Percentiles rank a stretch among this genome's conserved stretches.
Evolutionary conservation across 768 basidiomycete species (phyloP).

Genomic region (Steccherinum ochraceum): DNA sequence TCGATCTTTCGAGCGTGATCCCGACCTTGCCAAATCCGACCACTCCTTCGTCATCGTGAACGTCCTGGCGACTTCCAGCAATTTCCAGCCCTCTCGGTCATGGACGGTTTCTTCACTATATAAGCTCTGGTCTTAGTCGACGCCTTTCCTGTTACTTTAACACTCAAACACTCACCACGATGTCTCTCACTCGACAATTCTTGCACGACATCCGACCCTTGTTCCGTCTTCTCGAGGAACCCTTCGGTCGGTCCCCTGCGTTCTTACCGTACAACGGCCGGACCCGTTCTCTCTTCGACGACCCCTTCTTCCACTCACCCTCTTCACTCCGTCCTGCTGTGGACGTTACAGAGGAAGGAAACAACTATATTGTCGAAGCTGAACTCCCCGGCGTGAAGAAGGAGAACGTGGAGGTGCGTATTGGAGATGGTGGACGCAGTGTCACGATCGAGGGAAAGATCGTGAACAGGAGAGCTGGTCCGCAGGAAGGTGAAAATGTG

Average conservation of each 20-base stretch:
- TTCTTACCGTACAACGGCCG: conserved; percentile 15
- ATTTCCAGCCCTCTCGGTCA: not conserved
- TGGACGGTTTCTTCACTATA: not conserved
- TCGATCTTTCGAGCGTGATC: not conserved
- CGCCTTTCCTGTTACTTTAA: too few relatives aligned
- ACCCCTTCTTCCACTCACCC: conserved; percentile 39
- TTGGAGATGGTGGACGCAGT: conserved; percentile 65
- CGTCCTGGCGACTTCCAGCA: not conserved
- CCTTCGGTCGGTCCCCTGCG: conserved; percentile 36
- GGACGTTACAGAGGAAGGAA: conserved; percentile 60
- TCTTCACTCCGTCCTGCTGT: conserved; percentile 44
- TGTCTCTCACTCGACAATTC: conserved; percentile 24
- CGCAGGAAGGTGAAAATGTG: not conserved
- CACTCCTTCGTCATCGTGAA: too few relatives aligned
- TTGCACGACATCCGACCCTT: conserved; percentile 69
- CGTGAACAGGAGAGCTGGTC: conserved; percentile 18
- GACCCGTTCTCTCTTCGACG: conserved; percentile 37
- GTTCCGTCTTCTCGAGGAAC: conserved; percentile 73
- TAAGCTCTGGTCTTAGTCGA: too few relatives aligned
- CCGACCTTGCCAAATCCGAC: not conserved
- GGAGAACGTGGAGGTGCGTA: conserved; percentile 64
- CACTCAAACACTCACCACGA: conserved; percentile 4
- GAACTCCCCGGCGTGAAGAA: conserved; percentile 77
- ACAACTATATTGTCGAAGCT: conserved; percentile 64
- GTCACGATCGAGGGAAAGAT: conserved; percentile 68